Base-by-base conservation (phyloP, 352 stramenopile species). In the Pythium vanterpoolii region DNA sequence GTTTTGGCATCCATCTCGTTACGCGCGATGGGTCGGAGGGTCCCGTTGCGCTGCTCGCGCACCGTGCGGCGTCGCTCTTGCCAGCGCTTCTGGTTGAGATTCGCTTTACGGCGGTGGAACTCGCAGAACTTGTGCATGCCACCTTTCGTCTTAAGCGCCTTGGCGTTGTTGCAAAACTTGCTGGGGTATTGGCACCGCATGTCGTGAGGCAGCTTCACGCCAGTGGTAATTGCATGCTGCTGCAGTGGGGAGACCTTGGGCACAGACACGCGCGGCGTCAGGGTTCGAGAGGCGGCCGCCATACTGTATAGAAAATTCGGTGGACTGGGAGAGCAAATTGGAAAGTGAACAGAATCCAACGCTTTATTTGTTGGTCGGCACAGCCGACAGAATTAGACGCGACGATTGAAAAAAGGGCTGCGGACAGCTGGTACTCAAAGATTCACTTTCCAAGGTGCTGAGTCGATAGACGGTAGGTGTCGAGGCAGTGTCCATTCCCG, bases 111-210 rank as follows among this genome's bases (percentile, higher is more conserved):
- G 16, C 66, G 66, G 24, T 73, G 66, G 45, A 44, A 60, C 19
- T 70, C 66, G 38, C 66, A 73, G 36, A 71, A 60, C 34, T 56
- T 62, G 52, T 73, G 66, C 34, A 64, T 23, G 18, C 21, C 51
- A 31, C 66, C 66, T n/a, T 68, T 70, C n/a, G 34, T 43, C 40
- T 73, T 70, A 40, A 40, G 46, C 5, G 42, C 58, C 13, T 60
- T 54, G 16, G 30, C 19, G 48, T 66, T 70, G 34, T 39, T 43
- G 38, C 66, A 73, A 30, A 60, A 56, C 42, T 71, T 71, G 58
- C 59, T 69, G 27, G 56, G 51, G 52, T 73, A 73, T 34, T 64
- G 33, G 62, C 66, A 73, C 9, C 42, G 49, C 48, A 55, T 13
- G 19, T 58, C 52, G 26, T n/a, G 52, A 27, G 50, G 50, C 24